A percentile compares a stretch with the other conserved stretches of the same genome.
Conservation (phyloP, 208 protist species). For the Acanthamoeba sp. region DNA sequence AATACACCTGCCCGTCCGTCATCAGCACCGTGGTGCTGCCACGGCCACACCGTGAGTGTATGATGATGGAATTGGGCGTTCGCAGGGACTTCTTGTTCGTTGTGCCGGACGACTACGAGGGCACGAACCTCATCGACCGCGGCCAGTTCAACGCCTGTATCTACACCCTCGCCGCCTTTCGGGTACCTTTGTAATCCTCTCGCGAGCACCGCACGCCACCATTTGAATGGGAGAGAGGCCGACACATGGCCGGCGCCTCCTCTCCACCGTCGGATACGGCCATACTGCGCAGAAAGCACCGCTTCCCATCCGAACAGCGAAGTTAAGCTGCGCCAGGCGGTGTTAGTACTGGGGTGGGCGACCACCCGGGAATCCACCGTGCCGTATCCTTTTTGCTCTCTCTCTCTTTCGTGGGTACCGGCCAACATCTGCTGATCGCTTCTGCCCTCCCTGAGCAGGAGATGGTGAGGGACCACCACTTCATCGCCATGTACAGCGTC, state of each 20-base stretch:
- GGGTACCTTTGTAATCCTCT: not conserved
- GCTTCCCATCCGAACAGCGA: too few relatives aligned
- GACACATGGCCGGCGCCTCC: not conserved
- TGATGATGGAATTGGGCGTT: not conserved
- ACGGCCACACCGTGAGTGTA: not conserved
- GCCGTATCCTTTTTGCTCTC: not conserved
- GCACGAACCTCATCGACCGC: slow-evolving; percentile 30
- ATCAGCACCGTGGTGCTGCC: not conserved
- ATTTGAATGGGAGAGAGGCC: not conserved
- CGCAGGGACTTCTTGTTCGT: slow-evolving; percentile 58
- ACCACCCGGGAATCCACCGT: too few relatives aligned
- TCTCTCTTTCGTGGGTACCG: not conserved
- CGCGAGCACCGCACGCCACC: not conserved
- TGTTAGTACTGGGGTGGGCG: too few relatives aligned
- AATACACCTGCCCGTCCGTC: not conserved
- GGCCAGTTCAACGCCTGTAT: slow-evolving; percentile 68
- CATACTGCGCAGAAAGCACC: too few relatives aligned
- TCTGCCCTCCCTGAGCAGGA: not conserved
- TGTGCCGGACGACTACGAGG: slow-evolving; percentile 7
- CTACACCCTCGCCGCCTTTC: slow-evolving; percentile 29
- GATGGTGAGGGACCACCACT: slow-evolving; percentile 65
- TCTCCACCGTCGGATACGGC: too few relatives aligned
- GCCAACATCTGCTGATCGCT: not conserved
- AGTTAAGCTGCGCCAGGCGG: too few relatives aligned
- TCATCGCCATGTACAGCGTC: slow-evolving; percentile 47